Evolutionary conservation across 2,329 filamentous ascomycete species (phyloP).

Genomic region (Talaromyces sp.): DNA sequence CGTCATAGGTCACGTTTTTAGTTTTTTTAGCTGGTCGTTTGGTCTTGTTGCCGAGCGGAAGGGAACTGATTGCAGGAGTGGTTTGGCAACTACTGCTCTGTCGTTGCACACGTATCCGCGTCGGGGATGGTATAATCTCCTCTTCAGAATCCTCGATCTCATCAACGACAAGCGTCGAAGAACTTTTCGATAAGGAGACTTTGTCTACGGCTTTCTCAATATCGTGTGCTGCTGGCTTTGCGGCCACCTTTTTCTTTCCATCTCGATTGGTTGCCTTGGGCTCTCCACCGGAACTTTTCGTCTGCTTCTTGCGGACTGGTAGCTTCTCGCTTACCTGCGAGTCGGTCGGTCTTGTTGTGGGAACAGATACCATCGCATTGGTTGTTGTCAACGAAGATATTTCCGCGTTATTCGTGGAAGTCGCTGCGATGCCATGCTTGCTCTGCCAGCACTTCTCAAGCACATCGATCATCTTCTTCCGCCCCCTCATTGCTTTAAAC

Average conservation of each 20-base stretch:
- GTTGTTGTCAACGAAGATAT: neutral
- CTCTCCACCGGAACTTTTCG: conserved; percentile 25
- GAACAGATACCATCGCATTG: neutral
- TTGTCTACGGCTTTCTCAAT: neutral
- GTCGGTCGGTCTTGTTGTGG: neutral
- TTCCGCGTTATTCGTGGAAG: neutral
- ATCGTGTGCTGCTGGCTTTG: neutral
- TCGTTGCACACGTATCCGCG: conserved; percentile 23
- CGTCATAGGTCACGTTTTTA: conserved; percentile 5
- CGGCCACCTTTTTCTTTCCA: neutral
- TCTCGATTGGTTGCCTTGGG: conserved; percentile 18
- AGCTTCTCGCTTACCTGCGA: neutral
- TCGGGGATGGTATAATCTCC: conserved; percentile 31
- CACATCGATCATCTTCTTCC: conserved; percentile 65
- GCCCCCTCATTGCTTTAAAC: conserved; percentile 67
- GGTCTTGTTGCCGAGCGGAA: neutral
- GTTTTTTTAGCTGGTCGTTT: conserved; percentile 15
- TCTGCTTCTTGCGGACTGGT: conserved; percentile 23
- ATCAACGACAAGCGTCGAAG: conserved; percentile 27
- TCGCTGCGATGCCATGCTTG: conserved; percentile 38
- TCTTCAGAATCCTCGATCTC: conserved; percentile 40
- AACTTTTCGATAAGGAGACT: conserved; percentile 13
- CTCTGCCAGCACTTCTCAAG: conserved; percentile 69
- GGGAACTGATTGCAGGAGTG: conserved; percentile 2
- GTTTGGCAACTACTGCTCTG: conserved; percentile 2